These are phyloP conservation scores for Cercospora brassicicola DNA, from an alignment of 2,329 filamentous ascomycete genomes.

Conservation along the genomic window DNA sequence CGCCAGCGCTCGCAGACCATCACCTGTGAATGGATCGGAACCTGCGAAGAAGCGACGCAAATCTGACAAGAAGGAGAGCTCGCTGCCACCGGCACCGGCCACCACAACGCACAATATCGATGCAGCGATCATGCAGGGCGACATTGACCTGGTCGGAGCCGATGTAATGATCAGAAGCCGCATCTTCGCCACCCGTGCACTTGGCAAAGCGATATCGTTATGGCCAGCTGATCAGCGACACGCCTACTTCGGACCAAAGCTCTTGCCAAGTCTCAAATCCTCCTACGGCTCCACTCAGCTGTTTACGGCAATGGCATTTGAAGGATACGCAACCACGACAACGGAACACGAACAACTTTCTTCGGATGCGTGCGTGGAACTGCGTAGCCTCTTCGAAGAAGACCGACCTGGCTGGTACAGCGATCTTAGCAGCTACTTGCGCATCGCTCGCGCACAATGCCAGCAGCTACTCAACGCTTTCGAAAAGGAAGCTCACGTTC, in stretches of 20 bases:
- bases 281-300: slow-evolving; percentile 83
- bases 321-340: slow-evolving; percentile 73
- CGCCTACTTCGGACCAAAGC: slow-evolving; percentile 63
- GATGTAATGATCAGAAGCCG: slow-evolving; percentile 87
- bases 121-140: slow-evolving; percentile 95
- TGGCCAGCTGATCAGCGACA: slow-evolving; percentile 64
- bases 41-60: slow-evolving; percentile 76
- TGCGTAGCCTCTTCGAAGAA: slow-evolving; percentile 75
- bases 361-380: slow-evolving; percentile 60
- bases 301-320: slow-evolving; percentile 76
- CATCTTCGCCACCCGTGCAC: slow-evolving; percentile 79
- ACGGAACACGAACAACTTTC: slow-evolving; percentile 51
- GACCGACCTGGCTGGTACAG: slow-evolving; percentile 81
- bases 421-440: slow-evolving; percentile 85
- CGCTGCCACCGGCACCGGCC: slow-evolving; percentile 48
- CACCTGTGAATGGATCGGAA: slow-evolving; percentile 57
- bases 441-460: slow-evolving; percentile 87
- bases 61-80: slow-evolving; percentile 75
- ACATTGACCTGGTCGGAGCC: slow-evolving; percentile 88
- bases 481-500: slow-evolving; percentile 82
- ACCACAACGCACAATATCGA: slow-evolving; percentile 89
- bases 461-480: slow-evolving; percentile 88
- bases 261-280: slow-evolving; percentile 68
- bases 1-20: slow-evolving; percentile 42
- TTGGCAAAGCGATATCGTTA: slow-evolving; percentile 78